Conservation (phyloP, 192 early-diverging fungal species). For the Gryganskiella cystojenkinii region DNA sequence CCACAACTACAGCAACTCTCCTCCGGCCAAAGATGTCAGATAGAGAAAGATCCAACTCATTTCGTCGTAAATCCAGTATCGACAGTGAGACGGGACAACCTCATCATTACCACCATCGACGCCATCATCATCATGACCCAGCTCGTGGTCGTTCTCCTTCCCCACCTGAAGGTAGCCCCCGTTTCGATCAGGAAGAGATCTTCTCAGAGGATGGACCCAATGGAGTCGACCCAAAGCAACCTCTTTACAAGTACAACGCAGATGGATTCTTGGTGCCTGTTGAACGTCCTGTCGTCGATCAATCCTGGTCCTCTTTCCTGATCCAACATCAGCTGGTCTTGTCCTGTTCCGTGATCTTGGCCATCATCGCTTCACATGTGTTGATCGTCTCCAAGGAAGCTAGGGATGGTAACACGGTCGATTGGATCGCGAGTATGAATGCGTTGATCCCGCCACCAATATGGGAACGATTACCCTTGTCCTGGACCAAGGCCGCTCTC, state of each 20-base stretch:
- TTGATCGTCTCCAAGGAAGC: slow-evolving; percentile 20
- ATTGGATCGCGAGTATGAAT: slow-evolving; percentile 24
- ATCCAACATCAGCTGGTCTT: slow-evolving; percentile 44
- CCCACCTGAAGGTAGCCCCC: slow-evolving; percentile 19
- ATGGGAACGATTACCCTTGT: slow-evolving; percentile 19
- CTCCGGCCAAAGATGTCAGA: neutral
- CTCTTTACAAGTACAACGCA: slow-evolving; percentile 9
- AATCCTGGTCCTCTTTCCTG: slow-evolving; percentile 36
- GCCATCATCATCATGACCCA: slow-evolving; percentile 41
- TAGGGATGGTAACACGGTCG: slow-evolving; percentile 20
- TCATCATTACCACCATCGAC: slow-evolving; percentile 38
- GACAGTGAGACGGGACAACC: slow-evolving; percentile 32
- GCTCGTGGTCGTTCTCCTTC: slow-evolving; percentile 38
- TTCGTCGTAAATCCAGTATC: slow-evolving; percentile 35
- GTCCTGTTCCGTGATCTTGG: slow-evolving; percentile 23
- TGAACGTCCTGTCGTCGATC: neutral
- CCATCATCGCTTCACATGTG: slow-evolving; percentile 17
- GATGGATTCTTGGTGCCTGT: slow-evolving; percentile 15
- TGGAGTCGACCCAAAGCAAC: neutral
- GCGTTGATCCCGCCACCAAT: slow-evolving; percentile 44
- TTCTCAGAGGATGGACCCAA: too few relatives aligned
- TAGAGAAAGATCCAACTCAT: slow-evolving; percentile 32
- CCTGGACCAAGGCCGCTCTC: slow-evolving; percentile 16
- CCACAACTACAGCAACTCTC: neutral
- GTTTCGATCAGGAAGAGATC: neutral